These are phyloP conservation scores for Floccularia luteovirens DNA, from an alignment of 768 basidiomycete genomes.

Conservation along the genomic window DNA sequence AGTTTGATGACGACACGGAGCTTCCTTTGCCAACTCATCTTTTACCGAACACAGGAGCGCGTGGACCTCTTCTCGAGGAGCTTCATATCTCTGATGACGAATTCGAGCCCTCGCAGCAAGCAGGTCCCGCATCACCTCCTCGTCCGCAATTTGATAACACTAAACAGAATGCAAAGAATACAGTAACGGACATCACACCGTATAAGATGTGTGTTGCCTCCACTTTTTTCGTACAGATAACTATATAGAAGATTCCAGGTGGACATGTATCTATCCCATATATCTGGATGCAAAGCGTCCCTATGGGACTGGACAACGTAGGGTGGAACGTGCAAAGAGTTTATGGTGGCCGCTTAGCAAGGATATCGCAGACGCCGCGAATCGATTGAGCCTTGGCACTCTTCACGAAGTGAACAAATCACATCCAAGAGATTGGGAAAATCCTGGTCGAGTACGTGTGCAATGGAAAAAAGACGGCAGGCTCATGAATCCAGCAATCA, in stretches of 20 bases:
- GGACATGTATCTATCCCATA: slow-evolving; percentile 95
- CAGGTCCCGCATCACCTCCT: slow-evolving; percentile 49
- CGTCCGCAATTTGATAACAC: slow-evolving; percentile 6
- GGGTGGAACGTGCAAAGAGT: slow-evolving; percentile 70
- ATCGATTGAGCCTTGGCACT: slow-evolving; percentile 66
- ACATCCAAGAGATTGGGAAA: slow-evolving; percentile 97
- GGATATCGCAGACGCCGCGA: slow-evolving; percentile 84
- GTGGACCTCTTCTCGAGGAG: slow-evolving; percentile 76
- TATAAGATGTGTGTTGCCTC: slow-evolving; percentile 63
- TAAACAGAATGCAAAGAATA: slow-evolving; percentile 18
- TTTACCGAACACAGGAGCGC: slow-evolving; percentile 57
- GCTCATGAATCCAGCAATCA: slow-evolving; percentile 59
- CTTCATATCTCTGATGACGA: slow-evolving; percentile 53
- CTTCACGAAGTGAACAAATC: slow-evolving; percentile 86
- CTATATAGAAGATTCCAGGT: slow-evolving; percentile 36
- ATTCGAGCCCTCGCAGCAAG: slow-evolving; percentile 28
- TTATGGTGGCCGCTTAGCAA: slow-evolving; percentile 95
- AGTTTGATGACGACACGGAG: slow-evolving; percentile 95
- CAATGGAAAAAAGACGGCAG: slow-evolving; percentile 81
- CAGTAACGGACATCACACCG: slow-evolving; percentile 68
- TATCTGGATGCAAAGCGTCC: slow-evolving; percentile 95
- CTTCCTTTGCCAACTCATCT: slow-evolving; percentile 68
- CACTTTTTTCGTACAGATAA: slow-evolving; percentile 4
- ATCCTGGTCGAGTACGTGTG: slow-evolving; percentile 91
- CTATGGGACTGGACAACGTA: slow-evolving; percentile 74